These are phyloP conservation scores for Fagopyrum tataricum DNA, from an alignment of 148 eudicot genomes.

Conservation along the genomic window DNA sequence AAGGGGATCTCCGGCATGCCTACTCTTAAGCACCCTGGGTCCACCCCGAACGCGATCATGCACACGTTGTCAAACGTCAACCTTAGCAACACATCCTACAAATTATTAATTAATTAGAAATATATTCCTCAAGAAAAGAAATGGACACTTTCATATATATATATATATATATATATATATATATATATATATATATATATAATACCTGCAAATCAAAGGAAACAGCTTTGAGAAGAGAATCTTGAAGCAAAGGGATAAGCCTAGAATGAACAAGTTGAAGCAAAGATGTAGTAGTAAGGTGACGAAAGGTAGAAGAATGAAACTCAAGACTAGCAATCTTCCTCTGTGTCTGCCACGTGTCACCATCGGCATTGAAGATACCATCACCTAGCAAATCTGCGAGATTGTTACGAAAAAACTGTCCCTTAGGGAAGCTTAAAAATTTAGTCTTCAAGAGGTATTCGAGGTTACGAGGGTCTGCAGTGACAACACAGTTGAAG, in stretches of 20 bases:
- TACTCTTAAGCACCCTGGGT: conserved; percentile 60
- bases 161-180: no score
- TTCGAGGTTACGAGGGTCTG: conserved; percentile 80
- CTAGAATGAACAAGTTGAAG: conserved; percentile 59
- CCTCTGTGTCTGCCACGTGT: conserved; percentile 74
- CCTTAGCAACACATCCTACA: conserved; percentile 49
- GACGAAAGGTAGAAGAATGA: conserved; percentile 62
- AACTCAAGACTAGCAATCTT: conserved; percentile 79
- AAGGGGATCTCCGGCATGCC: conserved; percentile 66
- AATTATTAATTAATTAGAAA: neutral
- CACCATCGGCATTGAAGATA: conserved; percentile 67
- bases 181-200: no score
- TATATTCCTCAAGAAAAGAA: neutral
- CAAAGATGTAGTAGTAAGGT: conserved; percentile 55
- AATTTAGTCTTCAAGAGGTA: conserved; percentile 66
- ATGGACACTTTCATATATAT: no score
- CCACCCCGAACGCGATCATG: conserved; percentile 87
- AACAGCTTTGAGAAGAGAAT: conserved; percentile 24
- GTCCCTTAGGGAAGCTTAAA: conserved; percentile 59
- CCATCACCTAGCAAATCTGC: conserved; percentile 72
- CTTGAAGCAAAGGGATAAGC: conserved; percentile 56
- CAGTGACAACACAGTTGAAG: conserved; percentile 71
- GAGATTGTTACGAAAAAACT: conserved; percentile 43
- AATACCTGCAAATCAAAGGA: conserved; percentile 43
- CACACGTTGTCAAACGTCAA: conserved; percentile 81